Conservation (phyloP, 1,139 yeast genomes). For the Candida glucosophila region DNA sequence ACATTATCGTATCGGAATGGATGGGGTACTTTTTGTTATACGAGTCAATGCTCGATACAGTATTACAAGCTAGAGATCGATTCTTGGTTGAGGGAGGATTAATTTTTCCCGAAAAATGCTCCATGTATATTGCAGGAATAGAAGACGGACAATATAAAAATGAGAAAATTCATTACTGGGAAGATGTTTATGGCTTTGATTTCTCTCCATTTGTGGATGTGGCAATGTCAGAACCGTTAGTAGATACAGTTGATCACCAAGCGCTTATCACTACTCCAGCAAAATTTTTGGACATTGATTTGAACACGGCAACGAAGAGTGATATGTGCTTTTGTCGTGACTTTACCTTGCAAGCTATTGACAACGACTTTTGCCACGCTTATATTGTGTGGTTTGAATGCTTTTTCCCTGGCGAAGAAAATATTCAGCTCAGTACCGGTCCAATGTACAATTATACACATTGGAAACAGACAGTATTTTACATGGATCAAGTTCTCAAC, state of each 20-base stretch:
- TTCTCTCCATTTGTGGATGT: conserved; percentile 63
- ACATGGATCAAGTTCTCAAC: conserved; percentile 74
- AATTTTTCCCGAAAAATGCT: conserved; percentile 91
- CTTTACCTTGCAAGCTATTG: conserved; percentile 64
- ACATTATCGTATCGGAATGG: conserved; percentile 96
- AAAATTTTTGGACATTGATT: conserved; percentile 73
- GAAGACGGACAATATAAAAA: conserved; percentile 93
- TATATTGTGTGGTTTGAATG: conserved; percentile 93
- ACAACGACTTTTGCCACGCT: conserved; percentile 82
- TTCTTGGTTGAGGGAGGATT: conserved; percentile 83
- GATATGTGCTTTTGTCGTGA: conserved; percentile 67
- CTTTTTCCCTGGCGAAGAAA: conserved; percentile 62
- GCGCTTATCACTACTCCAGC: conserved; percentile 68
- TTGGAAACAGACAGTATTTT: conserved; percentile 98
- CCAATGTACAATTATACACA: conserved; percentile 79
- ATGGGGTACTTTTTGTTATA: conserved; percentile 96
- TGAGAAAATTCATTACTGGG: conserved; percentile 93
- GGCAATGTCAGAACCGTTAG: conserved; percentile 90
- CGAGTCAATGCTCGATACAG: conserved; percentile 98
- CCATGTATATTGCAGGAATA: conserved; percentile 84
- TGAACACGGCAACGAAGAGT: conserved; percentile 78
- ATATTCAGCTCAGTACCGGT: conserved; percentile 66
- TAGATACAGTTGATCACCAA: conserved; percentile 79
- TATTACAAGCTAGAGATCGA: conserved; percentile 85
- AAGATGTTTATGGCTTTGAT: conserved; percentile 94